These are phyloP conservation scores for Epichloe sp. DNA, from an alignment of 2,329 filamentous ascomycete species.

Conservation along the genomic window DNA sequence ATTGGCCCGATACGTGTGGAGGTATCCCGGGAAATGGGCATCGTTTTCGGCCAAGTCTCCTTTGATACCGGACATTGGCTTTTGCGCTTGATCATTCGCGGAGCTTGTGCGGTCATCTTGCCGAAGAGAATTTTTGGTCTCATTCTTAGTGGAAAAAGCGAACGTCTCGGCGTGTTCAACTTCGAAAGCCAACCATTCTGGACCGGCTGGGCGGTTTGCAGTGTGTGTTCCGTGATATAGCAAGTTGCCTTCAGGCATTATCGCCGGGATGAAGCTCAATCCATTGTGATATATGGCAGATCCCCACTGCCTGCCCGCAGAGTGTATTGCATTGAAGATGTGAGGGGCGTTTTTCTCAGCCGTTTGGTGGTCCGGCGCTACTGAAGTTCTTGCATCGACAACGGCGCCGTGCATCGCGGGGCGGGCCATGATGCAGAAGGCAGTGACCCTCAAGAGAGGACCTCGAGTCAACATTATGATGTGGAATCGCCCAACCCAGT, in stretches of 20 bases:
- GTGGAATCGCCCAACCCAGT: no score
- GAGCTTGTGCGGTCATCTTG: background rate
- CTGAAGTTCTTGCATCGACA: conserved; percentile 6
- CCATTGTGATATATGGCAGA: conserved; percentile 64
- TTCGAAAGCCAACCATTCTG: conserved; percentile 67
- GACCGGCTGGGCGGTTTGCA: conserved; percentile 32
- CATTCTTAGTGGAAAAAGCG: conserved; percentile 21
- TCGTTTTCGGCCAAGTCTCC: background rate
- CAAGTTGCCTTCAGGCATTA: conserved; percentile 48
- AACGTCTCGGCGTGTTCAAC: conserved; percentile 60
- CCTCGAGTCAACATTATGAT: background rate
- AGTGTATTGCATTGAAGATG: conserved; percentile 62
- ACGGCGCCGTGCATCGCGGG: background rate
- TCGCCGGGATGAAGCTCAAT: conserved; percentile 56
- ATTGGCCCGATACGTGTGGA: conserved; percentile 52
- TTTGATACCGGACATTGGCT: background rate
- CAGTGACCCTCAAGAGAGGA: background rate
- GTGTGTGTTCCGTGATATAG: conserved; percentile 51
- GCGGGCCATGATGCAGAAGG: background rate
- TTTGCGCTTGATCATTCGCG: background rate
- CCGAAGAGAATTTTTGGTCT: background rate
- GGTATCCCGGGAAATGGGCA: conserved; percentile 33
- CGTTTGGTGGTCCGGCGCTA: conserved; percentile 23
- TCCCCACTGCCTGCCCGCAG: conserved; percentile 62
- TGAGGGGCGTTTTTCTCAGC: conserved; percentile 42